Percentiles rank a stretch among this genome's conserved stretches.
Evolutionary conservation across 192 early-diverging fungal species (phyloP).

Genomic region (Coemansia sp.): DNA sequence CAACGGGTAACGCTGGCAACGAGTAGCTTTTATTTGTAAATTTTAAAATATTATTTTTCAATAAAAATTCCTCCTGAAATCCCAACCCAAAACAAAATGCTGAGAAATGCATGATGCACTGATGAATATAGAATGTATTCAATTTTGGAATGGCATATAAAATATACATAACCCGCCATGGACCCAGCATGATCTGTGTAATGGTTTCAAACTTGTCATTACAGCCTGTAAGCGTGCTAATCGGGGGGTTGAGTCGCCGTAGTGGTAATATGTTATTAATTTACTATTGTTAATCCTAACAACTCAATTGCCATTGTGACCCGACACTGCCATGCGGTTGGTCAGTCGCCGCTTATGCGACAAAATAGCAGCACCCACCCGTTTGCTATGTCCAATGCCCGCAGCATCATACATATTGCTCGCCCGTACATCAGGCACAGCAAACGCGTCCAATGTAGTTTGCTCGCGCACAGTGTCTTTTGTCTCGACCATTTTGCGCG

Average conservation of each 20-base stretch:
- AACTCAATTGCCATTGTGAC: neutral
- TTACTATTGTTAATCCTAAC: neutral
- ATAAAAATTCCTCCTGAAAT: too few species aligned
- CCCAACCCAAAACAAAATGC: too few species aligned
- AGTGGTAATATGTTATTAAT: neutral
- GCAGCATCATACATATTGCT: conserved; percentile 8
- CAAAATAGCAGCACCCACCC: conserved; percentile 43
- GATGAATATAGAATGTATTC: too few species aligned
- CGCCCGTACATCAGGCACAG: neutral
- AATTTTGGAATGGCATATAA: too few species aligned
- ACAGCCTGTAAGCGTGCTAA: neutral
- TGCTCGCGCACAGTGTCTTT: conserved; percentile 12
- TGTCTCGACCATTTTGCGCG: conserved; percentile 34
- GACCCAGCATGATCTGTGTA: too few species aligned
- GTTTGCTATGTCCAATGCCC: conserved; percentile 29
- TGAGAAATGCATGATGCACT: too few species aligned
- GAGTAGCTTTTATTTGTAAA: too few species aligned
- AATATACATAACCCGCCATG: too few species aligned
- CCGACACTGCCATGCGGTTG: conserved; percentile 1
- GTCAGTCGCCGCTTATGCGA: conserved; percentile 23
- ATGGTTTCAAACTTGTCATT: neutral
- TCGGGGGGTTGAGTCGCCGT: neutral
- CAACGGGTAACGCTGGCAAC: too few species aligned
- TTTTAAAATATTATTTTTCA: too few species aligned
- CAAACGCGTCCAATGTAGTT: conserved; percentile 32